phyloP scores from a whole-genome alignment of 2,329 filamentous ascomycete genomes.

The Diaporthe aspalathi region DNA sequence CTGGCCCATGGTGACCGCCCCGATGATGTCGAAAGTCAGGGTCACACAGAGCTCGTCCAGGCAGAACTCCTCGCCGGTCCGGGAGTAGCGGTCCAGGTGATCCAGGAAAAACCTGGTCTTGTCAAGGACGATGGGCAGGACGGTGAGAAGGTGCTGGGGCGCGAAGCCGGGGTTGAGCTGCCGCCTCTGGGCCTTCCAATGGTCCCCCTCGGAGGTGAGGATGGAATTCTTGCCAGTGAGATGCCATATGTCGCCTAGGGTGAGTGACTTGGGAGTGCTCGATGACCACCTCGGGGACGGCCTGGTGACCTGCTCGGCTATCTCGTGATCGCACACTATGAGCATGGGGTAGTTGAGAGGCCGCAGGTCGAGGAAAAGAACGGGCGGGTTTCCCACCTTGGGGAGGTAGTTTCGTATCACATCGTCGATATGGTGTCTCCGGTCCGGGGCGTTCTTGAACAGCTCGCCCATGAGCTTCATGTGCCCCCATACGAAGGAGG shows the following conservation, averaged over 20 bases:
- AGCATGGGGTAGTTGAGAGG: slow-evolving; percentile 49
- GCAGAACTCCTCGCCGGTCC: slow-evolving; percentile 44
- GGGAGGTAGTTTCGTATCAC: slow-evolving; percentile 39
- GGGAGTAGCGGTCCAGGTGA: slow-evolving; percentile 46
- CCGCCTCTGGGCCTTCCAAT: slow-evolving; percentile 50
- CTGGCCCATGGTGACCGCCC: slow-evolving; percentile 35
- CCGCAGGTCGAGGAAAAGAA: slow-evolving; percentile 51
- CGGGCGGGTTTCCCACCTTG: slow-evolving; percentile 47
- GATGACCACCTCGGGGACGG: slow-evolving; percentile 47
- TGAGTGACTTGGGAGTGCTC: slow-evolving; percentile 49
- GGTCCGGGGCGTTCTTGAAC: slow-evolving; percentile 22
- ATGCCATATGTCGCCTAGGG: slow-evolving; percentile 43
- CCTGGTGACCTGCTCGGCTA: slow-evolving; percentile 53
- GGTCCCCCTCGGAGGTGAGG: slow-evolving; percentile 42
- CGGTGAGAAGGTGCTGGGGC: slow-evolving; percentile 51
- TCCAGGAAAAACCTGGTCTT: slow-evolving; percentile 48
- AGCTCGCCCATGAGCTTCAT: slow-evolving; percentile 23
- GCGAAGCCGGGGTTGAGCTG: slow-evolving; percentile 54
- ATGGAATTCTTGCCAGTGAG: slow-evolving; percentile 45
- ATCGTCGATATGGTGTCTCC: slow-evolving; percentile 40
- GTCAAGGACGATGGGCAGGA: slow-evolving; percentile 51
- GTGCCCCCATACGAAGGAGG: slow-evolving; percentile 35
- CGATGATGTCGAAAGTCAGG: slow-evolving; percentile 55
- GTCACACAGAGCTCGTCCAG: slow-evolving; percentile 47
- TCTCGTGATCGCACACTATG: slow-evolving; percentile 47